Conservation (phyloP, 495 filamentous ascomycete genomes). For the Opeltia flavorubescens region DNA sequence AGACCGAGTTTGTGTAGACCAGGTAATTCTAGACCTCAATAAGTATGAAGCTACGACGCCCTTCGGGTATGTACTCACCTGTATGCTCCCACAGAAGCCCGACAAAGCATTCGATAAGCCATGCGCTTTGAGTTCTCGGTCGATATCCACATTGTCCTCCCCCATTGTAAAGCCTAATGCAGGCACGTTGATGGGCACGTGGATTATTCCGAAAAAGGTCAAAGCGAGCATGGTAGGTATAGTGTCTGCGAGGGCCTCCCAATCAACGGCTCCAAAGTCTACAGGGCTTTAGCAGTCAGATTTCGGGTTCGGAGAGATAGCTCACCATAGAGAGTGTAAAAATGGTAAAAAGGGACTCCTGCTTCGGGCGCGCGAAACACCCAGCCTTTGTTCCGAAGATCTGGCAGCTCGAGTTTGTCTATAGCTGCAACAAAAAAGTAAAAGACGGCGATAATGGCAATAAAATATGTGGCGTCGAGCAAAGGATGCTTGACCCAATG, state of each 20-base stretch:
- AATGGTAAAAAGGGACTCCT: constrained; percentile 88
- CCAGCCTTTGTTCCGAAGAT: constrained; percentile 64
- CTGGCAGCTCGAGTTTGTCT: constrained; percentile 43
- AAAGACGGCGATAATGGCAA: constrained; percentile 64
- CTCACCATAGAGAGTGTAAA: constrained; percentile 82
- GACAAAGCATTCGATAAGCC: constrained; percentile 87
- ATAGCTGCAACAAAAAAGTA: constrained; percentile 63
- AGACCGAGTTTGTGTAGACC: constrained; percentile 89
- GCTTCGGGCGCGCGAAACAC: constrained; percentile 74
- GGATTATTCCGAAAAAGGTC: constrained; percentile 92
- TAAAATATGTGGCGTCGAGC: constrained; percentile 76
- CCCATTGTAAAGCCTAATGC: constrained; percentile 77
- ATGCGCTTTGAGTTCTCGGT: constrained; percentile 85
- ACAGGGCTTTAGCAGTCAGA: constrained; percentile 14
- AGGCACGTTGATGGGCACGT: constrained; percentile 96
- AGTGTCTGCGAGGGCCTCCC: constrained; percentile 62
- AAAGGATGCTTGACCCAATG: constrained; percentile 62
- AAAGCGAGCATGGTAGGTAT: constrained; percentile 93
- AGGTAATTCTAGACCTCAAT: constrained; percentile 55
- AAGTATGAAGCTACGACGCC: not conserved
- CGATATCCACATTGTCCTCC: constrained; percentile 80
- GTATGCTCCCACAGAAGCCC: constrained; percentile 74
- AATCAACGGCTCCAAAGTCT: constrained; percentile 53
- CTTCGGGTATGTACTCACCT: constrained; percentile 29
- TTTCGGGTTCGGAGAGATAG: not conserved